phyloP scores from a whole-genome alignment of 495 filamentous ascomycete genomes.

The Lineolata rhizophorae region DNA sequence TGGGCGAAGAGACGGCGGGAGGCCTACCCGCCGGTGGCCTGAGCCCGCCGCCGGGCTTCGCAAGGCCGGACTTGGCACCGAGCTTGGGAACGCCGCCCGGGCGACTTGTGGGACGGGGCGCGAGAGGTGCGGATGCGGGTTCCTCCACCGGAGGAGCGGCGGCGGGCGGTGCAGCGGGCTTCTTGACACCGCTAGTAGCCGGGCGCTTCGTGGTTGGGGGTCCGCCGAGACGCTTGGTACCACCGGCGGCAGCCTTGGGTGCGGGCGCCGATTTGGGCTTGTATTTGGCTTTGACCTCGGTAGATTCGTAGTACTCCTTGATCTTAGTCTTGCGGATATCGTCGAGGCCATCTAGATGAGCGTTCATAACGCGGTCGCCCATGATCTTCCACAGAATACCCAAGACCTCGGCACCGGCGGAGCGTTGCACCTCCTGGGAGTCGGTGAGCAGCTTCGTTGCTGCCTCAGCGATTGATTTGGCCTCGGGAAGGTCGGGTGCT shows the following conservation, averaged over 20 bases:
- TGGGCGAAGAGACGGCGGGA: constrained; percentile 18
- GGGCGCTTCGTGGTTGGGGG: constrained; percentile 5
- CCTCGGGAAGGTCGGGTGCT: constrained; percentile 62
- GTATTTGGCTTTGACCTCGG: constrained; percentile 91
- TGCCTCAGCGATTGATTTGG: constrained; percentile 64
- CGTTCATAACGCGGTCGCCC: constrained; percentile 90
- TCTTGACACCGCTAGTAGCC: constrained; percentile 23
- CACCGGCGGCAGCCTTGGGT: constrained; percentile 26
- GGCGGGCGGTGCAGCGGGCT: constrained; percentile 26
- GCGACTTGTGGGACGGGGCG: constrained; percentile 35
- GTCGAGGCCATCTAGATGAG: constrained; percentile 83
- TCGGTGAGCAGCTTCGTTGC: constrained; percentile 79
- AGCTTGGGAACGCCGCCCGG: constrained; percentile 40
- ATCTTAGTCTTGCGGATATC: constrained; percentile 92
- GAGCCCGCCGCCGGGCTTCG: constrained; percentile 34
- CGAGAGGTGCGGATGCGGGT: constrained; percentile 28
- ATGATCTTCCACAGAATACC: constrained; percentile 98
- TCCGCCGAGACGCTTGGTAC: constrained; percentile 15
- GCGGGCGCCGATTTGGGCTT: constrained; percentile 73
- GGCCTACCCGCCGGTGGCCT: constrained; percentile 22
- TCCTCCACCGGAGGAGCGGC: constrained; percentile 26
- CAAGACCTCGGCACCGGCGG: constrained; percentile 74
- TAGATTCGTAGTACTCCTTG: constrained; percentile 81
- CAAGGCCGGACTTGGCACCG: constrained; percentile 44
- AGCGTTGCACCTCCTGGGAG: constrained; percentile 60